Evolutionary conservation across 345 rosid genomes (phyloP).

Genomic region (Physaria fendleri): DNA sequence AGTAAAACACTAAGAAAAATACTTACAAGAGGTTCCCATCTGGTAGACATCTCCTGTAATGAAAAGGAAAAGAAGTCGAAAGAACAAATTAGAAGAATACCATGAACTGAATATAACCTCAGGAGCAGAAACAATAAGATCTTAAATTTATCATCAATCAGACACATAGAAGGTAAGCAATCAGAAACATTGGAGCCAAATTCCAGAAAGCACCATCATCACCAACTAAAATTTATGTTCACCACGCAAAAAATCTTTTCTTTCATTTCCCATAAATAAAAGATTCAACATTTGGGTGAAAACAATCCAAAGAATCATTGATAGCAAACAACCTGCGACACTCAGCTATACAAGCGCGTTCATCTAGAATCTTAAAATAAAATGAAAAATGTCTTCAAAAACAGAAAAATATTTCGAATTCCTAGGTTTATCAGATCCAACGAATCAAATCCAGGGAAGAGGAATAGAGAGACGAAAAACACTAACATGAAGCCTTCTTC

Average conservation of each 20-base stretch:
- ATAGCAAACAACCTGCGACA: neutral
- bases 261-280: neutral
- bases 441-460: constrained; percentile 2
- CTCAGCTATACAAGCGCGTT: neutral
- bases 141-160: neutral
- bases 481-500: constrained; percentile 73
- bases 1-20: neutral
- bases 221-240: neutral
- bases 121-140: neutral
- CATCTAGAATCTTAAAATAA: neutral
- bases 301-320: constrained; percentile 1
- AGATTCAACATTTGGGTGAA: neutral
- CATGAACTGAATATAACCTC: neutral
- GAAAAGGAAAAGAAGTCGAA: neutral
- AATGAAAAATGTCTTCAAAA: neutral
- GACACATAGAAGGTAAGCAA: neutral
- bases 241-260: neutral
- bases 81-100: constrained; percentile 17
- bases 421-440: constrained; percentile 7
- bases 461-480: constrained; percentile 12
- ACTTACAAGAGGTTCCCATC: constrained; percentile 95
- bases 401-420: neutral
- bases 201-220: constrained; percentile 5
- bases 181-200: neutral
- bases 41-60: constrained; percentile 53